Percentiles rank a stretch among this genome's conserved stretches.
These are phyloP conservation scores for Mucor velutinosus DNA, from an alignment of 371 early-diverging fungal species.

Conservation along the genomic window DNA sequence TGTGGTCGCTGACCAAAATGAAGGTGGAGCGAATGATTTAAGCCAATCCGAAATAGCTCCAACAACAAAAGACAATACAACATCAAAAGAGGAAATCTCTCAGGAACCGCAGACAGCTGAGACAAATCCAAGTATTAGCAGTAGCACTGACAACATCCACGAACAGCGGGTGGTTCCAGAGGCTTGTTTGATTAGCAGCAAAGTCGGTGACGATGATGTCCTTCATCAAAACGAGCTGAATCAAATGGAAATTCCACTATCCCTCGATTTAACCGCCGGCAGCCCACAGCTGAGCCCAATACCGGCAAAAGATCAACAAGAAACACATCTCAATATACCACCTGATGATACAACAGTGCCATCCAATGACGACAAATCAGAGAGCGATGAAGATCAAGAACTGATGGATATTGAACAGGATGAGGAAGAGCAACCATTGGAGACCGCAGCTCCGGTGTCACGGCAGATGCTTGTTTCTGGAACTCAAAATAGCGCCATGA, in stretches of 20 bases:
- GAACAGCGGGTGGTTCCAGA: neutral
- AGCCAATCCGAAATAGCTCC: neutral
- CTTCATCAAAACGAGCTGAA: neutral
- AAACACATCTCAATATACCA: neutral
- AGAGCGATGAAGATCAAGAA: too few relatives aligned
- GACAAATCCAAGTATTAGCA: neutral
- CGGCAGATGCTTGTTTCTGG: neutral
- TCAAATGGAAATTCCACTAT: neutral
- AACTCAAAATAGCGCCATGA: neutral
- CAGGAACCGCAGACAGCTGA: neutral
- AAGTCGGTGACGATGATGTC: neutral
- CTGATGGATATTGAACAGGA: neutral
- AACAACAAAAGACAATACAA: neutral
- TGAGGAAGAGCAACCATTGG: neutral
- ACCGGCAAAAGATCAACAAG: neutral
- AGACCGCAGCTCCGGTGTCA: neutral
- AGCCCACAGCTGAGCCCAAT: neutral
- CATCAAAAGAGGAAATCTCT: neutral
- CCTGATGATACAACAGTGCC: neutral
- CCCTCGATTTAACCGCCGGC: neutral
- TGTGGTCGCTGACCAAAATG: neutral
- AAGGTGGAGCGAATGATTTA: neutral
- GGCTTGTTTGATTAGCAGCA: neutral
- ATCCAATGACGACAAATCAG: neutral
- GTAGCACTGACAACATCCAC: neutral